Evolutionary conservation across 768 basidiomycete species (phyloP).

Genomic region (Xerocomus spinulosus): DNA sequence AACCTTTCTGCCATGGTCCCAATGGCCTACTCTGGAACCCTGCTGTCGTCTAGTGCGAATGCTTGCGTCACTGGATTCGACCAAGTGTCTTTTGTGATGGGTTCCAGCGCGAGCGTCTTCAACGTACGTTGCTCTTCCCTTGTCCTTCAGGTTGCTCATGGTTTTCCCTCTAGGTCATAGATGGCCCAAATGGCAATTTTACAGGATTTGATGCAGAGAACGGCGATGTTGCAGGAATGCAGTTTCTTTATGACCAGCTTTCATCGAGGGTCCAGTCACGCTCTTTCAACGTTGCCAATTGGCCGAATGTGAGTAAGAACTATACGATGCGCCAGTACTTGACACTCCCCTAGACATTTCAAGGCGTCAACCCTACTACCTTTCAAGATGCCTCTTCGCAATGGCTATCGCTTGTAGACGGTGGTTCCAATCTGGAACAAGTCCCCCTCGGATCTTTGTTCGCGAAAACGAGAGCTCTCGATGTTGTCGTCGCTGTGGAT

Average conservation of each 20-base stretch:
- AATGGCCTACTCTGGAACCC: conserved; percentile 59
- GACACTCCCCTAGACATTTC: conserved; percentile 39
- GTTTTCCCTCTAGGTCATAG: conserved; percentile 38
- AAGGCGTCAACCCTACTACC: conserved; percentile 42
- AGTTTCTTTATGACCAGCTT: conserved; percentile 48
- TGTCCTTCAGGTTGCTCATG: not conserved
- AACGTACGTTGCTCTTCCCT: conserved; percentile 37
- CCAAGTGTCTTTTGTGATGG: conserved; percentile 70
- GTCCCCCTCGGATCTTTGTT: conserved; percentile 69
- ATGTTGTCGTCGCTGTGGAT: conserved; percentile 76
- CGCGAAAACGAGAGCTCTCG: conserved; percentile 61
- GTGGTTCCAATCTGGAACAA: conserved; percentile 64
- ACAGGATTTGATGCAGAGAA: conserved; percentile 9
- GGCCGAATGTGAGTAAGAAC: conserved; percentile 49
- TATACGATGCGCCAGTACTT: conserved; percentile 1
- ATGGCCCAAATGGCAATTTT: conserved; percentile 39
- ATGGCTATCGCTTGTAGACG: conserved; percentile 66
- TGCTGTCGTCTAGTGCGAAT: conserved; percentile 46
- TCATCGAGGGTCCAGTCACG: conserved; percentile 42
- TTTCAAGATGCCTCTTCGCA: conserved; percentile 51
- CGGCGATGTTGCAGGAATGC: conserved; percentile 28
- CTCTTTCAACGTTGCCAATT: conserved; percentile 59
- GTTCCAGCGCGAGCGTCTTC: conserved; percentile 67
- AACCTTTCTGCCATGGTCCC: conserved; percentile 66
- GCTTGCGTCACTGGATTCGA: conserved; percentile 74